Percentiles rank a stretch among this genome's conserved stretches.
These are phyloP conservation scores for Hsuehochloa calcarea DNA, from an alignment of 176 grass and related monocot species.

Conservation along the genomic window DNA sequence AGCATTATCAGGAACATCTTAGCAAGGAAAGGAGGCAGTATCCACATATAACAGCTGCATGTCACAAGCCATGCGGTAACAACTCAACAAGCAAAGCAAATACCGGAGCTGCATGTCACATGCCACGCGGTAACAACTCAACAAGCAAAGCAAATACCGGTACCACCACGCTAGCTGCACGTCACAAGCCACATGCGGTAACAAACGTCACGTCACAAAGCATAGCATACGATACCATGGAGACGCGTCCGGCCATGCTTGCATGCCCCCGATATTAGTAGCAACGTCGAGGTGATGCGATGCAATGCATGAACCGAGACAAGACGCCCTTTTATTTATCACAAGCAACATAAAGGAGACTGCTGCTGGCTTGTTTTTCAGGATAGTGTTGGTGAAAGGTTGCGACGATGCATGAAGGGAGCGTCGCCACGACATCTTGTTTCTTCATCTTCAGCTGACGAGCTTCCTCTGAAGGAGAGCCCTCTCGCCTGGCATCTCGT, in stretches of 20 bases:
- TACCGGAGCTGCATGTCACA: not conserved
- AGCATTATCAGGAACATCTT: not conserved
- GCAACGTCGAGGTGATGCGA: not conserved
- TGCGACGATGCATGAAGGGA: not conserved
- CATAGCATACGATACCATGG: not conserved
- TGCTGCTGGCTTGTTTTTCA: not conserved
- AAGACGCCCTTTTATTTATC: slow-evolving; percentile 14
- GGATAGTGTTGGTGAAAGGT: not conserved
- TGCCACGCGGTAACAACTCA: not conserved
- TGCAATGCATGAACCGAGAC: not conserved
- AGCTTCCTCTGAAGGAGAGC: slow-evolving; percentile 60
- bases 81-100: not conserved
- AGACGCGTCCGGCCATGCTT: not conserved
- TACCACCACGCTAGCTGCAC: not conserved
- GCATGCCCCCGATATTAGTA: not conserved
- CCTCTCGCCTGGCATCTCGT: slow-evolving; percentile 59
- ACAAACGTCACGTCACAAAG: not conserved
- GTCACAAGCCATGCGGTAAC: not conserved
- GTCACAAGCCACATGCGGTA: not conserved
- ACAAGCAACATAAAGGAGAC: not conserved
- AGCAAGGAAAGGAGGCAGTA: not conserved
- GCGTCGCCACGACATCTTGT: not conserved
- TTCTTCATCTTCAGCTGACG: slow-evolving; percentile 50
- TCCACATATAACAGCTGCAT: not conserved
- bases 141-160: not conserved